Evolutionary conservation across 2,329 filamentous ascomycete species (phyloP).

Genomic region (Didymosphaeria variabile): DNA sequence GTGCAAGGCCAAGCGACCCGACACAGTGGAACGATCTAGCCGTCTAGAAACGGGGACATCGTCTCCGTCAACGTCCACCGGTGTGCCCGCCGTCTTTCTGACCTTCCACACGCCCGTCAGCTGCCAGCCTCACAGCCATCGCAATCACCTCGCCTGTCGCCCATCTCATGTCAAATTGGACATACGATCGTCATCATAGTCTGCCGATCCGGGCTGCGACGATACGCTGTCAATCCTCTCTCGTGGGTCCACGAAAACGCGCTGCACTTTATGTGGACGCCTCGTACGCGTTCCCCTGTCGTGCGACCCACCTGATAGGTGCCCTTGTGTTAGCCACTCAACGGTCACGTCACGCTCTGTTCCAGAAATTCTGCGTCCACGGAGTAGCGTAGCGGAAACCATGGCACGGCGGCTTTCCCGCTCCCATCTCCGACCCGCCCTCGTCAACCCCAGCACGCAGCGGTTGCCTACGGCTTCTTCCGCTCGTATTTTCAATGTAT

Average conservation of each 20-base stretch:
- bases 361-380: conserved; percentile 5
- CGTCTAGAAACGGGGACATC: conserved; percentile 5
- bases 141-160: background rate
- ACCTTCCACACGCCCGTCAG: conserved; percentile 6
- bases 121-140: conserved; percentile 1
- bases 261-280: conserved; percentile 1
- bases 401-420: conserved; percentile 13
- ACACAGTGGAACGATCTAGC: conserved; percentile 3
- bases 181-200: background rate
- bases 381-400: conserved; percentile 4
- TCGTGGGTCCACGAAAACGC: conserved; percentile 8
- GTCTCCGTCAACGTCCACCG: conserved; percentile 13
- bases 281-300: background rate
- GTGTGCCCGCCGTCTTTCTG: conserved; percentile 10
- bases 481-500: conserved; percentile 21
- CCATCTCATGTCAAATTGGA: background rate
- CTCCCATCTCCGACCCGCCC: conserved; percentile 9
- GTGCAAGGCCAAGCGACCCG: conserved; percentile 14
- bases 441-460: conserved; percentile 3
- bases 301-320: conserved; percentile 13
- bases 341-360: conserved; percentile 1
- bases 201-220: background rate
- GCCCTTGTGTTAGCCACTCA: conserved; percentile 8
- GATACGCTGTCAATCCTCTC: background rate
- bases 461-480: conserved; percentile 24